Conservation (phyloP, 306 rosid species). For the Argentina anserina region DNA sequence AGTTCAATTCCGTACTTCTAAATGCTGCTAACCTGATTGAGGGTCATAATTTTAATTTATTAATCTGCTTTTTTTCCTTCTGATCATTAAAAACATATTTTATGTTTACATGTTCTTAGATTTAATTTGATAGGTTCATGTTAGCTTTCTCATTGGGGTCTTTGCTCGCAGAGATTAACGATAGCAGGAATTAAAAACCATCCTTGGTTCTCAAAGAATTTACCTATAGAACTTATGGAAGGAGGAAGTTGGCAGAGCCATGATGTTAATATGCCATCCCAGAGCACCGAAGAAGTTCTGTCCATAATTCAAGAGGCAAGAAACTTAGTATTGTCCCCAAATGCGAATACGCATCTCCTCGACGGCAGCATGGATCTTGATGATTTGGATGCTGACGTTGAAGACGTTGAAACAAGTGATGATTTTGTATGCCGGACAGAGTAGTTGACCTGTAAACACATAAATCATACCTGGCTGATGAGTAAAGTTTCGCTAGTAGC, state of each 20-base stretch:
- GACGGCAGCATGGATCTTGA: conserved; percentile 71
- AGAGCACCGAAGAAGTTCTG: conserved; percentile 57
- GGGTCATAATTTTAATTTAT: not conserved
- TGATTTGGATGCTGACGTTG: conserved; percentile 62
- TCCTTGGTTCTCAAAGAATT: conserved; percentile 73
- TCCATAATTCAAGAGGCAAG: conserved; percentile 72
- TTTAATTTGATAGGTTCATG: not conserved
- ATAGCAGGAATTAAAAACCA: conserved; percentile 63
- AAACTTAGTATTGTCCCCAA: conserved; percentile 29
- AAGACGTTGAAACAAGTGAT: conserved; percentile 58
- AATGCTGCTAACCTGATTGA: not conserved
- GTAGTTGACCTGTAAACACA: conserved; percentile 17
- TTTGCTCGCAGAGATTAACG: conserved; percentile 62
- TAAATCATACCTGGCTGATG: not conserved
- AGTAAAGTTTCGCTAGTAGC: too few relatives aligned
- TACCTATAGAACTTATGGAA: conserved; percentile 64
- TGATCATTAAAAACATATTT: not conserved
- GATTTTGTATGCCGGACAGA: conserved; percentile 58
- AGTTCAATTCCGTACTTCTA: not conserved
- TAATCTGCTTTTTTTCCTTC: not conserved
- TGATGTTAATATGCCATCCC: conserved; percentile 62
- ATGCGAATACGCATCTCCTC: conserved; percentile 30
- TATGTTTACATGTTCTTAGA: not conserved
- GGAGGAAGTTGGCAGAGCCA: conserved; percentile 63
- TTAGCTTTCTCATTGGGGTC: conserved; percentile 6